Conservation (phyloP, 441 rosid species). For the Populus tomentosa region DNA sequence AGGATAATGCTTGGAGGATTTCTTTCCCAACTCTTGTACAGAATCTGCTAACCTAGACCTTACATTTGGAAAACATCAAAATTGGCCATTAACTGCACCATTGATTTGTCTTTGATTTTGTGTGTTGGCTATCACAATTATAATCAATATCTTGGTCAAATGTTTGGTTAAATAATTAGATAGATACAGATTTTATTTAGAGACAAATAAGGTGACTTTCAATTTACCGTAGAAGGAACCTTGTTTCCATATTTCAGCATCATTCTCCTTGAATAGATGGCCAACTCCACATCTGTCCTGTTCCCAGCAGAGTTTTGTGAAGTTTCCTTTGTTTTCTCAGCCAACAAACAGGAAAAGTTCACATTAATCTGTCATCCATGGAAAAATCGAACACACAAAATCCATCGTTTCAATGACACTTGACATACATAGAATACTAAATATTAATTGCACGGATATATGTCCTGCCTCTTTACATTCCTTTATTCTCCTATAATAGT, state of each 20-base stretch:
- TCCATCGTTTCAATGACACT: not conserved
- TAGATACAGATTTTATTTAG: no score
- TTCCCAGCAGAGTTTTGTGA: not conserved
- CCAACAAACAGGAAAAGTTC: not conserved
- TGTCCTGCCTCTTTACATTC: not conserved
- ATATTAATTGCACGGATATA: not conserved
- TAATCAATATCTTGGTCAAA: not conserved
- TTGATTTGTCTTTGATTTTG: not conserved
- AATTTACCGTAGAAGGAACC: not conserved
- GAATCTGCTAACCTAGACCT: not conserved
- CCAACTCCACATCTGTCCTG: conserved; percentile 10
- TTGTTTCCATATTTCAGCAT: not conserved
- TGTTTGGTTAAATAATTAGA: not conserved
- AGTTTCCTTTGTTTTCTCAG: conserved; percentile 26
- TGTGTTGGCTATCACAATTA: not conserved
- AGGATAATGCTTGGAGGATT: no score
- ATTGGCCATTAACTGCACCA: not conserved
- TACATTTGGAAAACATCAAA: not conserved
- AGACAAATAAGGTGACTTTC: no score
- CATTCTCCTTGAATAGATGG: conserved; percentile 11
- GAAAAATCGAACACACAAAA: no score
- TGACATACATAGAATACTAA: not conserved
- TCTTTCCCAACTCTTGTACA: not conserved
- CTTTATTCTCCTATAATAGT: not conserved
- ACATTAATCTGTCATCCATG: not conserved